Conservation (phyloP, 140 eudicot genomes). For the Bidens hawaiensis region DNA sequence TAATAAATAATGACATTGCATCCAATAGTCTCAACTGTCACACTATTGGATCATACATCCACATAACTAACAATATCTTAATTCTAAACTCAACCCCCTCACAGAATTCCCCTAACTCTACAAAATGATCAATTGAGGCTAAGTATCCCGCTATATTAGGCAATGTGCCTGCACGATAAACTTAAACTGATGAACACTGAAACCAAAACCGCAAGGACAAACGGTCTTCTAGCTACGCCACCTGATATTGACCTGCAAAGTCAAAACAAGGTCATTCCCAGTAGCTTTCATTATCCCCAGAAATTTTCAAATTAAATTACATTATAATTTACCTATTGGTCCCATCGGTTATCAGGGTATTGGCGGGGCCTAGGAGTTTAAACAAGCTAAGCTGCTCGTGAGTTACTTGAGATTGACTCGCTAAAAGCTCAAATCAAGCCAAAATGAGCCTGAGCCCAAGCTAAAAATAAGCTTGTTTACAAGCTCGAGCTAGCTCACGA, state of each 20-base stretch:
- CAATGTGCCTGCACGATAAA: conserved; percentile 32
- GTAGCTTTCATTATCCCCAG: background rate
- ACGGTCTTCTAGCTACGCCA: conserved; percentile 33
- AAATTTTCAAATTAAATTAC: background rate
- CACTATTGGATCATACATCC: background rate
- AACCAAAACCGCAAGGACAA: conserved; percentile 25
- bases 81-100: background rate
- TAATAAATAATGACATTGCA: background rate
- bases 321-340: too few species aligned
- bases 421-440: too few species aligned
- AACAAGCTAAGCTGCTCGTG: too few species aligned
- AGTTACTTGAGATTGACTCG: too few species aligned
- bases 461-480: too few species aligned
- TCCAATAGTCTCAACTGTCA: background rate
- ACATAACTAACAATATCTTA: background rate
- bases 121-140: conserved; percentile 18
- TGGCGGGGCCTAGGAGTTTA: too few species aligned
- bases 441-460: too few species aligned
- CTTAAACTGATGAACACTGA: conserved; percentile 24
- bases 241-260: conserved; percentile 51
- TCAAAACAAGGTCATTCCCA: background rate
- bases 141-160: background rate
- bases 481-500: too few species aligned
- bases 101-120: conserved; percentile 13
- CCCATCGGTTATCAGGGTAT: too few species aligned